Conservation (phyloP, 73 alveolate species). For the Paraurostyla sp. region DNA sequence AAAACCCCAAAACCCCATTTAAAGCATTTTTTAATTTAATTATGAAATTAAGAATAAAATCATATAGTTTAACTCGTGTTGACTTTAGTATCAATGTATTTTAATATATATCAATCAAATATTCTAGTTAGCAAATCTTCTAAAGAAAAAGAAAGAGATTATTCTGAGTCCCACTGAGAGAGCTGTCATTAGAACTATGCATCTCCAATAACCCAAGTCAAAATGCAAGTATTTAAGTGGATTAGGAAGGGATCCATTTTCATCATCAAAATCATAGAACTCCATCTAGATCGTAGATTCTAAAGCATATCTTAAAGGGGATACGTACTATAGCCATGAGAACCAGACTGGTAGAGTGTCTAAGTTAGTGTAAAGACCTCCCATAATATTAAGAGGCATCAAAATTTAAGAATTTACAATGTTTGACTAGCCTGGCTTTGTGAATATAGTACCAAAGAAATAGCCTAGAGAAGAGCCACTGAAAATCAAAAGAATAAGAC, state of each 20-base stretch:
- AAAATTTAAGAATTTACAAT: conserved; percentile 60
- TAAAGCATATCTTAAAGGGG: conserved; percentile 42
- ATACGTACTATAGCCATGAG: conserved; percentile 37
- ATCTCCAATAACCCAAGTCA: not conserved
- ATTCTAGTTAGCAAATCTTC: not conserved
- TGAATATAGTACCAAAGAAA: not conserved
- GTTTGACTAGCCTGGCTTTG: conserved; percentile 45
- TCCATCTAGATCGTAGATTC: not conserved
- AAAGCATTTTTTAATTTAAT: no score
- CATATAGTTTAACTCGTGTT: no score
- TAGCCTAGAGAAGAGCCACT: conserved; percentile 42
- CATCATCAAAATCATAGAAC: not conserved
- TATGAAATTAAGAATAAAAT: no score
- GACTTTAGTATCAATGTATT: no score
- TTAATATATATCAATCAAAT: no score
- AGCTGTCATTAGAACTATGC: not conserved
- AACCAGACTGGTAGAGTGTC: conserved; percentile 22
- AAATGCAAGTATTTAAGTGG: conserved; percentile 13
- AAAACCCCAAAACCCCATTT: no score
- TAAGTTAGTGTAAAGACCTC: conserved; percentile 32
- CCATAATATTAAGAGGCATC: conserved; percentile 45
- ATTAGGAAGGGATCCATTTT: not conserved
- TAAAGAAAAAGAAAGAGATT: conserved; percentile 28
- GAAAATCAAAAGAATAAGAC: not conserved
- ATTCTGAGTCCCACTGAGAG: not conserved